Base-by-base conservation (phyloP, 208 protist genomes). In the Balamuthia mandrillaris region DNA sequence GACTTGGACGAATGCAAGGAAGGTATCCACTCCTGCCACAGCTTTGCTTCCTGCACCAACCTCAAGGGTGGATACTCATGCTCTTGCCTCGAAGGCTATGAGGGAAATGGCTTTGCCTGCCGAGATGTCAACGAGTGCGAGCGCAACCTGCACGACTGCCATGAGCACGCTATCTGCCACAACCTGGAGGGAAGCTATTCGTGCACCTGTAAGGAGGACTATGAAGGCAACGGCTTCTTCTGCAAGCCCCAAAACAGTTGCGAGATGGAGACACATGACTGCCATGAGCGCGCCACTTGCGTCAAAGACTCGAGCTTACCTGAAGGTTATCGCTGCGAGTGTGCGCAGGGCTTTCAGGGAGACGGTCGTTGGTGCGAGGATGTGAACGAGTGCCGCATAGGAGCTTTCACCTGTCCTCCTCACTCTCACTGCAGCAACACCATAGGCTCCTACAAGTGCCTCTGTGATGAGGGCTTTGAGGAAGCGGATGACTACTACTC, bases 1-100 rank as follows among this genome's bases (percentile, higher is more conserved):
- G 81, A 85, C 33, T n/a, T 85, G n/a, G 81, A 85, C 24, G 81
- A 85, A 51, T 85, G 81, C 65, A 60, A 51, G 81, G 61, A 78
- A 21, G 61, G 61, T 14, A 75, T 47, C 16, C 81, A 85, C 49
- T 61, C 56, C 60, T 85, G 81, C 49, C 41, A 47, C 37, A 63
- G 77, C 35, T 78, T 78, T 35, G 60, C 61, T 52, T 61, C 58
- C 61, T 85, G 81, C 49, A 75, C 65, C 81, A 85, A 85, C 81
- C 56, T 45, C 47, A 31, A 61, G 16, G 81, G 65, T 52, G 45
- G 61, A n/a, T 85, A 37, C 81, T 78, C 33, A 16, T 85, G 81
- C 29, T 61, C 58, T 4, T 85, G 81, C 81, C 18, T 45, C 1
- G 61, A 75, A 3, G 81, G 81, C 51, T 85, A 78, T 31, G 58